phyloP scores from a whole-genome alignment of 345 rosid genomes.

The Kandelia obovata region DNA sequence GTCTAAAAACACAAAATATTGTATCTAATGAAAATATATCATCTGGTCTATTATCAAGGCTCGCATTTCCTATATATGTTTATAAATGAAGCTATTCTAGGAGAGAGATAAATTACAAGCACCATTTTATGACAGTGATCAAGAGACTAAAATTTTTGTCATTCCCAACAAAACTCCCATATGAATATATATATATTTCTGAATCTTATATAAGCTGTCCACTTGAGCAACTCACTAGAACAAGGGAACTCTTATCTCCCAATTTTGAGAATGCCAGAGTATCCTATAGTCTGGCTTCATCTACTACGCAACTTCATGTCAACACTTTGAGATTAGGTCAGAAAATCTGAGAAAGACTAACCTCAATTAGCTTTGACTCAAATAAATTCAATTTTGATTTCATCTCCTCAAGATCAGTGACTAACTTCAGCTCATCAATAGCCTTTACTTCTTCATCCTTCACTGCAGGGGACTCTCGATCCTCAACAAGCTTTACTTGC shows the following conservation, averaged over 20 bases:
- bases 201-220: no score
- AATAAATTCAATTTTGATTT: conserved; percentile 58
- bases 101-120: no score
- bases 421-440: conserved; percentile 45
- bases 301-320: not conserved
- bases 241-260: not conserved
- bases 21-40: not conserved
- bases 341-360: conserved; percentile 25
- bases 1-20: not conserved
- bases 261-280: not conserved
- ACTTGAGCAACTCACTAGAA: no score
- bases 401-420: conserved; percentile 59
- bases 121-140: no score
- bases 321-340: not conserved
- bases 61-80: no score
- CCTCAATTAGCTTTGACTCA: conserved; percentile 72
- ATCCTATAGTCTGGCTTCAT: not conserved
- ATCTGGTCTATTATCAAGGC: no score
- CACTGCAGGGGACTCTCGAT: not conserved
- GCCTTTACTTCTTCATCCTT: conserved; percentile 29
- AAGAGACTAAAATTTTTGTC: no score
- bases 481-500: conserved; percentile 11
- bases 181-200: no score
- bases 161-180: no score
- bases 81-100: no score